Conservation (phyloP, 176 grass and related monocot genomes). For the Raddia guianensis region DNA sequence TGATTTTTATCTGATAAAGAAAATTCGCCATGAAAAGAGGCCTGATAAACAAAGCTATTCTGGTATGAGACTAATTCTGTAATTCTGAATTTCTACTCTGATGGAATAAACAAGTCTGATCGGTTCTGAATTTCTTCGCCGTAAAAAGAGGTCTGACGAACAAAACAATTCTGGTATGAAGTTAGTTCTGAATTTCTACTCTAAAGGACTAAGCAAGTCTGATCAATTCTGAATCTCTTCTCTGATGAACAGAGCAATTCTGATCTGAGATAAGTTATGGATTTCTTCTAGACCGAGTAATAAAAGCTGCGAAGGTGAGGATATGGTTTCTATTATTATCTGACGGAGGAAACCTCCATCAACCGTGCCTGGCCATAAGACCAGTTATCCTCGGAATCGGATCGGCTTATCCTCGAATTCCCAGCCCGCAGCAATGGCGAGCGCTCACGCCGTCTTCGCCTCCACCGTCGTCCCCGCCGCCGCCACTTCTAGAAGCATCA, state of each 20-base stretch:
- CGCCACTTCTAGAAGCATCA: conserved; percentile 11
- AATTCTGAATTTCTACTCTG: too few species aligned
- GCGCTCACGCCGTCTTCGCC: conserved; percentile 6
- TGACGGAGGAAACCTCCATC: neutral
- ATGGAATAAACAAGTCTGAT: too few species aligned
- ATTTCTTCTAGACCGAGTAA: neutral
- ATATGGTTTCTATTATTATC: neutral
- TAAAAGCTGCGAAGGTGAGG: neutral
- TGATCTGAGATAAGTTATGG: neutral
- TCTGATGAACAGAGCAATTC: neutral
- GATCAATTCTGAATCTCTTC: too few species aligned
- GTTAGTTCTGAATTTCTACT: too few species aligned
- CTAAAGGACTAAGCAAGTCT: too few species aligned
- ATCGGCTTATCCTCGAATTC: neutral
- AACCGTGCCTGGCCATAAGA: neutral
- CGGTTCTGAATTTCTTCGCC: too few species aligned
- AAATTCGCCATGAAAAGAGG: neutral
- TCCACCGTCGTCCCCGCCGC: neutral
- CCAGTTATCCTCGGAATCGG: neutral
- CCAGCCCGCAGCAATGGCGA: conserved; percentile 4
- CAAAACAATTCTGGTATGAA: too few species aligned
- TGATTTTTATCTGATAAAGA: conserved; percentile 6
- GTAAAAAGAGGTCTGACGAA: too few species aligned
- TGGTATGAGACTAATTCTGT: neutral
- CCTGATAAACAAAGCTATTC: neutral